These are phyloP conservation scores for Macadamia tetraphylla DNA, from an alignment of 164 flowering plant species.

Conservation along the genomic window DNA sequence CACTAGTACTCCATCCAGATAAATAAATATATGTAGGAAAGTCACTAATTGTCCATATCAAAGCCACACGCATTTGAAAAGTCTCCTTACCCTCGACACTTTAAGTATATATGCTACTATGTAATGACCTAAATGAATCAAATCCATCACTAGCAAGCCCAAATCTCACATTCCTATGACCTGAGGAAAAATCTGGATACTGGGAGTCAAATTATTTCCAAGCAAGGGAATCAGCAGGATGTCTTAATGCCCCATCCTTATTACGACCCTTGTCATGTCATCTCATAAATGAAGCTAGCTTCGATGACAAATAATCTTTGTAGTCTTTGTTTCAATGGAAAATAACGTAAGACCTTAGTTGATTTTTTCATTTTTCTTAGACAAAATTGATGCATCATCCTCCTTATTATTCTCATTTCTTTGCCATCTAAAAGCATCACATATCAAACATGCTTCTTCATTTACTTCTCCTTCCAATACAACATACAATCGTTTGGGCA, in stretches of 20 bases:
- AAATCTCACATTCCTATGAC: slow-evolving; percentile 18
- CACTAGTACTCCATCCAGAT: slow-evolving; percentile 12
- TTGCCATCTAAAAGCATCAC: not conserved
- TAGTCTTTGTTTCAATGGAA: slow-evolving; percentile 12
- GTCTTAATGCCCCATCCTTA: not conserved
- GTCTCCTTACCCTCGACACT: slow-evolving; percentile 4
- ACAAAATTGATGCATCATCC: not conserved
- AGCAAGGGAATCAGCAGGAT: too few relatives aligned
- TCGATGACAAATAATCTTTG: not conserved
- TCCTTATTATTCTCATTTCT: not conserved
- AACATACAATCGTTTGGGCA: too few relatives aligned
- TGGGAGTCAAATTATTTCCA: not conserved
- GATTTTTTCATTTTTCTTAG: not conserved
- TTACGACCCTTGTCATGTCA: slow-evolving; percentile 3
- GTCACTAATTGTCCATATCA: slow-evolving; percentile 29
- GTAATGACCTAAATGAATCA: slow-evolving; percentile 22
- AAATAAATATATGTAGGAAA: slow-evolving; percentile 13
- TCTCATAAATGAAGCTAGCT: slow-evolving; percentile 9
- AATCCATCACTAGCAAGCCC: slow-evolving; percentile 24
- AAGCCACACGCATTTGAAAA: not conserved
- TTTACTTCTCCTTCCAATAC: not conserved
- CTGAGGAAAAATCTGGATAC: slow-evolving; percentile 8
- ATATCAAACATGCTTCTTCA: not conserved
- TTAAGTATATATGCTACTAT: slow-evolving; percentile 4
- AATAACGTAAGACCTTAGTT: slow-evolving; percentile 6